phyloP scores from a whole-genome alignment of 2,329 filamentous ascomycete genomes.

The Fusarium sp. region DNA sequence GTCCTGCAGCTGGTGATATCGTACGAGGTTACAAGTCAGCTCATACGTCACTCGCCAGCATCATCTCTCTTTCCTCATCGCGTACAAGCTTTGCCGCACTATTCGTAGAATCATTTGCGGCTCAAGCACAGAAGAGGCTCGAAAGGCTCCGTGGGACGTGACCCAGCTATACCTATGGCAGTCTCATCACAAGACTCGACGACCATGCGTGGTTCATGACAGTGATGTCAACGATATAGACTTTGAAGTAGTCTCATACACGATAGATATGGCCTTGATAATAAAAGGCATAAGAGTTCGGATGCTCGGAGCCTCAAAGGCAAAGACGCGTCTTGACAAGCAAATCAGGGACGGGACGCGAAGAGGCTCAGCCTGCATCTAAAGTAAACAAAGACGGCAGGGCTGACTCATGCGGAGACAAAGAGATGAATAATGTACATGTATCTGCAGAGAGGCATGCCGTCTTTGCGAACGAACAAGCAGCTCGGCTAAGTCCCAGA shows the following conservation, averaged over 20 bases:
- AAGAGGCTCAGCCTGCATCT: not conserved
- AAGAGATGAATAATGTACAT: not conserved
- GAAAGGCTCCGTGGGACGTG: not conserved
- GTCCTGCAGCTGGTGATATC: not conserved
- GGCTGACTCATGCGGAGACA: not conserved
- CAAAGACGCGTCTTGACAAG: not conserved
- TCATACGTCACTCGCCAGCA: not conserved
- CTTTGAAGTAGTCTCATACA: not conserved
- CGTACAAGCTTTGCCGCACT: not conserved
- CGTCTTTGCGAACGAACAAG: not conserved
- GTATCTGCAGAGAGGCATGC: not conserved
- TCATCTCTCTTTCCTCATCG: not conserved
- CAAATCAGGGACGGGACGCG: not conserved
- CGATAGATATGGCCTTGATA: not conserved
- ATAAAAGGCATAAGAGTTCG: not conserved
- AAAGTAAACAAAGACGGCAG: not conserved
- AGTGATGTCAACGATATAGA: not conserved
- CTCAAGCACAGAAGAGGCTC: not conserved
- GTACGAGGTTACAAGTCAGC: not conserved
- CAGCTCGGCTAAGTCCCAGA: not conserved
- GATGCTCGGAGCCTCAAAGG: not conserved
- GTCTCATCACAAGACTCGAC: not conserved
- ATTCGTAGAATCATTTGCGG: not conserved
- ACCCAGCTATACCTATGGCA: not conserved
- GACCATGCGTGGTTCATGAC: not conserved